A percentile compares a stretch with the other conserved stretches of the same genome.
Conservation (phyloP, 352 stramenopile genomes). For the Globisporangium acanthophoron region DNA sequence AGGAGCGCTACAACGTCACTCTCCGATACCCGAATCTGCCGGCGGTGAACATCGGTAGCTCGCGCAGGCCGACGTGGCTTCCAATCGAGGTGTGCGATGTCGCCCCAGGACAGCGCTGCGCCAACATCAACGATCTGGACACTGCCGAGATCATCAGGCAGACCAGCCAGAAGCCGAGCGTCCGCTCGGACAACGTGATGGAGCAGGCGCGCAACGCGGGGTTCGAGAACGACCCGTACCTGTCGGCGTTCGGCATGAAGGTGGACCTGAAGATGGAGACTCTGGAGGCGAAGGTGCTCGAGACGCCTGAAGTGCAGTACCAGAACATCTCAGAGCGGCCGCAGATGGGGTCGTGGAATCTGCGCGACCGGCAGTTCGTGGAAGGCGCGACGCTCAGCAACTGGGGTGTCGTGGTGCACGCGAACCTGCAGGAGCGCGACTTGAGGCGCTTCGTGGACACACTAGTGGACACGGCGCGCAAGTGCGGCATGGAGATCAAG, state of each 20-base stretch:
- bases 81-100: conserved; percentile 83
- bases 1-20: conserved; percentile 42
- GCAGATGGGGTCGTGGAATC: conserved; percentile 61
- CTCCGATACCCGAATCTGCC: conserved; percentile 64
- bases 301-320: conserved; percentile 63
- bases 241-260: conserved; percentile 57
- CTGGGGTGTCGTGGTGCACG: conserved; percentile 54
- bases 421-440: conserved; percentile 27
- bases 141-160: conserved; percentile 81
- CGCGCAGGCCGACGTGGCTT: conserved; percentile 47
- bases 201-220: conserved; percentile 54
- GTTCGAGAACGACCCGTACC: conserved; percentile 66
- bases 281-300: conserved; percentile 41
- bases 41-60: conserved; percentile 62
- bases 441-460: conserved; percentile 38
- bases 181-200: conserved; percentile 51
- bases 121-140: conserved; percentile 74
- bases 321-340: conserved; percentile 55
- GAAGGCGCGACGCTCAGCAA: conserved; percentile 36
- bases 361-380: conserved; percentile 69
- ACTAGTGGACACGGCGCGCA: conserved; percentile 28
- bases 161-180: conserved; percentile 41
- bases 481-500: conserved; percentile 33
- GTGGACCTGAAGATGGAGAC: conserved; percentile 47
- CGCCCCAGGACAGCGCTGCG: conserved; percentile 55